A percentile compares a stretch with the other conserved stretches of the same genome.
These are phyloP conservation scores for Piper betle DNA, from an alignment of 164 flowering plant species.

Conservation along the genomic window DNA sequence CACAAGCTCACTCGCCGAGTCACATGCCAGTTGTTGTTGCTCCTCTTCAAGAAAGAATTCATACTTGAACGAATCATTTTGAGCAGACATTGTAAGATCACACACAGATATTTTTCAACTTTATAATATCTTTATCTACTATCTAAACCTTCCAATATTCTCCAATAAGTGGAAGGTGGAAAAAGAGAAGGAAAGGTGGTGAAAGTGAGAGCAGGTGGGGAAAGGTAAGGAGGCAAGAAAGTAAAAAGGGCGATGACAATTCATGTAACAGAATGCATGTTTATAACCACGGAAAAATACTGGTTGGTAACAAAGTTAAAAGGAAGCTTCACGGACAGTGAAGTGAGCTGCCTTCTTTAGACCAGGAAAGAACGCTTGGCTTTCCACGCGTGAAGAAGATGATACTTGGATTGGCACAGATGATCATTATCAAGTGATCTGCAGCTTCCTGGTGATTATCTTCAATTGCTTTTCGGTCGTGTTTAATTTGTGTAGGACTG, in stretches of 20 bases:
- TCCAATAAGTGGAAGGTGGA: not conserved
- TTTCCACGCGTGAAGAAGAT: not conserved
- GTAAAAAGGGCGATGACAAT: not conserved
- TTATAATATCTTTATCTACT: not conserved
- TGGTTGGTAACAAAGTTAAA: not conserved
- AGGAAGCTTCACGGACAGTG: not conserved
- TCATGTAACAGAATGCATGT: not conserved
- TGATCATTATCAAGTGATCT: not conserved
- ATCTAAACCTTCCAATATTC: not conserved
- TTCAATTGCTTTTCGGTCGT: not conserved
- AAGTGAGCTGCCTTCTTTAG: not conserved
- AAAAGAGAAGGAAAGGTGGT: not conserved
- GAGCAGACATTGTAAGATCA: too few relatives aligned
- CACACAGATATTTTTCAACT: not conserved
- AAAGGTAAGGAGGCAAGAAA: not conserved
- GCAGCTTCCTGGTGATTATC: not conserved
- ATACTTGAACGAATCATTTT: too few relatives aligned
- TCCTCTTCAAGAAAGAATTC: too few relatives aligned
- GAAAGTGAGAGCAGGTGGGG: not conserved
- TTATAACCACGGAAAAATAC: too few relatives aligned
- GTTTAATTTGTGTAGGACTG: not conserved
- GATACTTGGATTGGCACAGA: too few relatives aligned
- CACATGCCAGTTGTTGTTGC: too few relatives aligned
- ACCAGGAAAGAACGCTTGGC: not conserved
- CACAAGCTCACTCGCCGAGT: too few relatives aligned